Percentiles rank a stretch among this genome's conserved stretches.
Evolutionary conservation across 2,329 filamentous ascomycete genomes (phyloP).

Genomic region (Fusarium palustre): DNA sequence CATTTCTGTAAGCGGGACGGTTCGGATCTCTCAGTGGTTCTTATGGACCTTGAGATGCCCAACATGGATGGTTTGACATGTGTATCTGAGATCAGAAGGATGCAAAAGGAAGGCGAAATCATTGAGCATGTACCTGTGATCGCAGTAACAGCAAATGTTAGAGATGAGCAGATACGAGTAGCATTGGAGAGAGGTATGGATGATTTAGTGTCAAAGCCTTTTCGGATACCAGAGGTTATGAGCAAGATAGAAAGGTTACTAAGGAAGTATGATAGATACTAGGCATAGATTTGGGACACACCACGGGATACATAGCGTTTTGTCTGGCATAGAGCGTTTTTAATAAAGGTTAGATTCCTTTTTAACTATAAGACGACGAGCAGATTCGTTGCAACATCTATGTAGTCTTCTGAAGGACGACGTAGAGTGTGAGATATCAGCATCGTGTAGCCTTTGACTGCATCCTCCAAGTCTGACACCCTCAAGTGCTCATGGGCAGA

Average conservation of each 20-base stretch:
- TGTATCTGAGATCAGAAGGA: slow-evolving; percentile 54
- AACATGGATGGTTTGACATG: slow-evolving; percentile 61
- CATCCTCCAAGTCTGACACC: slow-evolving; percentile 4
- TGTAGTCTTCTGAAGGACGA: not conserved
- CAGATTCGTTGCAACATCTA: not conserved
- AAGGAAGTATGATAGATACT: slow-evolving; percentile 4
- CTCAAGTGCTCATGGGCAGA: slow-evolving; percentile 20
- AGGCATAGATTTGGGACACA: not conserved
- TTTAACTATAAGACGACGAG: not conserved
- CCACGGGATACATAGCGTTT: not conserved
- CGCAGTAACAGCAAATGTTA: slow-evolving; percentile 61
- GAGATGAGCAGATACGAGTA: slow-evolving; percentile 59
- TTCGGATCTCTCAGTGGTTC: slow-evolving; percentile 52
- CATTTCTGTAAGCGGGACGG: slow-evolving; percentile 45
- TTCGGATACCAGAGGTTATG: slow-evolving; percentile 63
- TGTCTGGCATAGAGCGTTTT: not conserved
- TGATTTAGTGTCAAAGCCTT: slow-evolving; percentile 69
- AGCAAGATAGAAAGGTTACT: slow-evolving; percentile 61
- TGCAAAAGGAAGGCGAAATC: slow-evolving; percentile 52
- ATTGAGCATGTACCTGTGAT: slow-evolving; percentile 56
- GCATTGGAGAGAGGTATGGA: slow-evolving; percentile 58
- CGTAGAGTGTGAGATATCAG: not conserved
- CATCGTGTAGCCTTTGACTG: not conserved
- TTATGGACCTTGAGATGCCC: slow-evolving; percentile 64
- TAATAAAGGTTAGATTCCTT: not conserved